Evolutionary conservation across 345 rosid species (phyloP).

Genomic region (Melaleuca alternifolia): DNA sequence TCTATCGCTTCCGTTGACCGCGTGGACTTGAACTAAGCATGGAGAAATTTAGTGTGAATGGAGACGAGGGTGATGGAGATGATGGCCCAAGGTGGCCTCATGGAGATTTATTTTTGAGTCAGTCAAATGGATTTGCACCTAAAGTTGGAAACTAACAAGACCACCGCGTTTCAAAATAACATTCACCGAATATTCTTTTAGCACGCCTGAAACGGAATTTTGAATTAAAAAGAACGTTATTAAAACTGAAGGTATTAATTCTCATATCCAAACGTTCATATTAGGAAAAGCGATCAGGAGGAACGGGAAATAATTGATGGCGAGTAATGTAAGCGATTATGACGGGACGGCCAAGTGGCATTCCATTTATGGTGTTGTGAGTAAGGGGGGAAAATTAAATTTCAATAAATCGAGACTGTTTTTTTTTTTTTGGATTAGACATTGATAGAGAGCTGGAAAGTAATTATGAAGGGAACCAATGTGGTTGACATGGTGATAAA

Average conservation of each 20-base stretch:
- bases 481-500: not conserved
- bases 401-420: not conserved
- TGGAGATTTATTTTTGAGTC: not conserved
- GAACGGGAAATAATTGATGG: not conserved
- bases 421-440: not conserved
- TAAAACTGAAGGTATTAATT: fast-evolving
- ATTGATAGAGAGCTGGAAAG: not conserved
- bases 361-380: not conserved
- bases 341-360: not conserved
- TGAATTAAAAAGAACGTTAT: not conserved
- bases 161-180: not conserved
- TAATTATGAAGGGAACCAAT: not conserved
- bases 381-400: not conserved
- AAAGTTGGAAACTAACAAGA: not conserved
- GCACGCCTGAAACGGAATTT: fast-evolving
- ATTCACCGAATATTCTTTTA: not conserved
- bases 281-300: not conserved
- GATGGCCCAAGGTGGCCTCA: not conserved
- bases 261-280: fast-evolving
- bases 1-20: not conserved
- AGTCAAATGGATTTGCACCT: not conserved
- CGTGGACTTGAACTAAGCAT: not conserved
- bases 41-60: not conserved
- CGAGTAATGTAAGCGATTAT: not conserved
- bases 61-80: not conserved